Evolutionary conservation across 2,329 filamentous ascomycete species (phyloP).

Genomic region (Sclerotinia subarctica): DNA sequence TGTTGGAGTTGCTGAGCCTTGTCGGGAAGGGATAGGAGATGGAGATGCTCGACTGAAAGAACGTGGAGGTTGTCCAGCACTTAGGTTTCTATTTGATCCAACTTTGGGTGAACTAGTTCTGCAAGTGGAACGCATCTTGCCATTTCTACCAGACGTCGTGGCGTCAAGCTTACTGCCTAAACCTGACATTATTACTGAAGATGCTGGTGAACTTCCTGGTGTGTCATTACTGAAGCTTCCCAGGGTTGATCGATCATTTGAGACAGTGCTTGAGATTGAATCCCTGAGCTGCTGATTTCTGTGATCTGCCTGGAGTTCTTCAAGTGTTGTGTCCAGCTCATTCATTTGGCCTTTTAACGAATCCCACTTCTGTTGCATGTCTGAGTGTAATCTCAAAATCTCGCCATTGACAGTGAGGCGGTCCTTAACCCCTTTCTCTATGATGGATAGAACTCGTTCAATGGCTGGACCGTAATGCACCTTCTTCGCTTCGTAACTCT

Average conservation of each 20-base stretch:
- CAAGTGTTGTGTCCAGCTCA: constrained; percentile 71
- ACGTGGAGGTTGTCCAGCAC: constrained; percentile 41
- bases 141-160: constrained; percentile 35
- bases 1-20: constrained; percentile 52
- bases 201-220: constrained; percentile 61
- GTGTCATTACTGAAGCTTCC: constrained; percentile 45
- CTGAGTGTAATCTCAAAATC: constrained; percentile 78
- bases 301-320: constrained; percentile 64
- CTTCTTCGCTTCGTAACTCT: constrained; percentile 93
- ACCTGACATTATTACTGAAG: constrained; percentile 57
- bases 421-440: constrained; percentile 92
- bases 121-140: constrained; percentile 35
- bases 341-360: constrained; percentile 71
- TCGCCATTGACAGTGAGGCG: constrained; percentile 96
- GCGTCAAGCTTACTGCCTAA: constrained; percentile 43
- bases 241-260: constrained; percentile 46
- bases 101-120: constrained; percentile 44
- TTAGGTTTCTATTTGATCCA: constrained; percentile 44
- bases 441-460: constrained; percentile 84
- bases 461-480: constrained; percentile 92
- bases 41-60: constrained; percentile 42
- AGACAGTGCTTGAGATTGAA: constrained; percentile 84
- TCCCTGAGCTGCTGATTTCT: constrained; percentile 78
- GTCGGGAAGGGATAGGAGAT: constrained; percentile 38
- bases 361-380: constrained; percentile 81